Evolutionary conservation across 2,329 filamentous ascomycete species (phyloP).

Genomic region (Stenocarpella maydis): DNA sequence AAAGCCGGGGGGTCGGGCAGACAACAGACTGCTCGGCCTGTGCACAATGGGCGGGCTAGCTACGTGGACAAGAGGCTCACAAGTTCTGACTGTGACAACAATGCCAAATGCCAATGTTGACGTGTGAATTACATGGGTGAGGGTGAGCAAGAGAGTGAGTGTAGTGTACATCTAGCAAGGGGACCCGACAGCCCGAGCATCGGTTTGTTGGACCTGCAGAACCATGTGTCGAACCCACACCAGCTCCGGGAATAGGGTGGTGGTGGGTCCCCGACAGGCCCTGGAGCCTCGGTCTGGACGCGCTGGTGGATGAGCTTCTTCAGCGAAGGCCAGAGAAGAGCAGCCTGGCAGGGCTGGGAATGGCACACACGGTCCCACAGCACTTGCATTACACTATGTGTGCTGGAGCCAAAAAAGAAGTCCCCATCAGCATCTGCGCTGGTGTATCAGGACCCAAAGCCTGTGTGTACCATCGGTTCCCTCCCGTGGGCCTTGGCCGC

Average conservation of each 20-base stretch:
- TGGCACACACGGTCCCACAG: conserved; percentile 3
- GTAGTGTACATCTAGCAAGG: too few species aligned
- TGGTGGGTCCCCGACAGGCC: conserved; percentile 11
- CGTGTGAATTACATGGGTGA: background rate
- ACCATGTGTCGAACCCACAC: conserved; percentile 25
- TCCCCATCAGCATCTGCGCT: background rate
- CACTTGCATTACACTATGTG: background rate
- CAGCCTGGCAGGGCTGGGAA: conserved; percentile 11
- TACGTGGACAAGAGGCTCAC: background rate
- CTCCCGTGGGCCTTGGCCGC: background rate
- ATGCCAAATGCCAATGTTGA: conserved; percentile 4
- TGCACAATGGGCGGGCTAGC: background rate
- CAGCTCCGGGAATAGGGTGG: conserved; percentile 10
- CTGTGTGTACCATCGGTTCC: background rate
- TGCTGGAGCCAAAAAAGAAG: background rate
- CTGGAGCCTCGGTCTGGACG: conserved; percentile 20
- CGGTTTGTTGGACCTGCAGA: conserved; percentile 22
- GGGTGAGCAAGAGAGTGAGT: background rate
- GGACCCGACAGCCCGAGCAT: conserved; percentile 11
- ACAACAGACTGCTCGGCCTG: background rate
- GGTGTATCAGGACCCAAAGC: conserved; percentile 19
- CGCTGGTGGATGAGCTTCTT: conserved; percentile 21
- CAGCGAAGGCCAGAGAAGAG: conserved; percentile 3
- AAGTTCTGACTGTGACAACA: background rate
- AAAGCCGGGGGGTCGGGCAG: background rate